Base-by-base conservation (phyloP, 495 filamentous ascomycete genomes). In the Apodospora peruviana region DNA sequence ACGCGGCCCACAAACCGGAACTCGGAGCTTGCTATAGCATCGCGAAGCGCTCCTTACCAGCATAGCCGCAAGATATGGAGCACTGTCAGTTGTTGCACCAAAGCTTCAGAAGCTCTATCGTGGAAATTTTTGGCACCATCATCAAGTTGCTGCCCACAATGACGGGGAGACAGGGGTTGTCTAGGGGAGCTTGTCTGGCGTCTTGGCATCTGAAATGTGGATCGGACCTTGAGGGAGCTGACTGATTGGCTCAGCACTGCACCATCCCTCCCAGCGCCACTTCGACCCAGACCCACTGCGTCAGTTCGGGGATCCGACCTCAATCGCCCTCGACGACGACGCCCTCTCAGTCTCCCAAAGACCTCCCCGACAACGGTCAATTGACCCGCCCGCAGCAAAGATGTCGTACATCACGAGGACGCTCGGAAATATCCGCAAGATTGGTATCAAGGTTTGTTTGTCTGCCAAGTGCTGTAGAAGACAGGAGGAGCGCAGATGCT, bases 371-470 rank as follows among this genome's bases (percentile, higher is more conserved):
- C 50, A 52, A n/a, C 54, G 60, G 58, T 58, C 60, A 45, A 60
- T 58, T 55, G 56, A 36, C 47, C 62, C 51, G 21, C 51, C 37
- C 32, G 10, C 37, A 35, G 50, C 74, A 59, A 91, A 67, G 61
- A 99, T 99, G 93, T 97, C 94, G 69, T 95, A 88, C 39, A 76
- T 96, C 59, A 67, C 81, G 48, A 84, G 93, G 69, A 95, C 91
- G 14, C 68, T 96, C 61, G 78, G 83, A 61, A 95, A 97, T 66
- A 64, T 96, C 55, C 81, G 87, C 71, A 83, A 81, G 66, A 82
- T 97, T 62, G 93, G 93, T 35, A 51, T 96, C 59, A 95, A 86
- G 85, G 89, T 90, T 47, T 40, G 52, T 17, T 4, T 11, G 2
- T 11, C n/a, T 17, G 0, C 2, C 3, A 12, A n/a, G 10, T 18